phyloP scores from a whole-genome alignment of 176 grass and related monocot species.

The Avena insularis region DNA sequence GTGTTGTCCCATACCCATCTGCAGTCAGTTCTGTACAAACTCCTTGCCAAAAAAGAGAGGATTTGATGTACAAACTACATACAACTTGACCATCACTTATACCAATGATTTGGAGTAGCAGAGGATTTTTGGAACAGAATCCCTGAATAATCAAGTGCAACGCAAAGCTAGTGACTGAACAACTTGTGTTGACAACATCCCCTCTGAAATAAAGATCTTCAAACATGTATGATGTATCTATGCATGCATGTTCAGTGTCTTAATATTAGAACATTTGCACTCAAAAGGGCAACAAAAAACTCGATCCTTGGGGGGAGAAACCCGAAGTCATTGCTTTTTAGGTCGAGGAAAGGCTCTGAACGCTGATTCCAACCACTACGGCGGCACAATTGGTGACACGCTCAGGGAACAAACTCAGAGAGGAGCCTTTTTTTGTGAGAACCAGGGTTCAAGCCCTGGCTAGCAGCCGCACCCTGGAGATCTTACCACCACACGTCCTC shows the following conservation, averaged over 20 bases:
- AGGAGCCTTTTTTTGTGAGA: neutral
- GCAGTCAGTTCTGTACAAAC: conserved; percentile 11
- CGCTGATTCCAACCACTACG: neutral
- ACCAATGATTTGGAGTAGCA: neutral
- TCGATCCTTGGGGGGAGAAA: neutral
- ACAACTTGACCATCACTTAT: conserved; percentile 9
- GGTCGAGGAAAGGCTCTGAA: neutral
- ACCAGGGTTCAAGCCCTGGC: neutral
- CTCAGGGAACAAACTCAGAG: neutral
- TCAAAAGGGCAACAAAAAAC: neutral
- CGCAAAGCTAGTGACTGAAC: conserved; percentile 5
- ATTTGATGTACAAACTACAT: conserved; percentile 14
- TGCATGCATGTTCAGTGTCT: neutral
- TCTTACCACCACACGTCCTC: neutral
- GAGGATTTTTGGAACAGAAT: conserved; percentile 20
- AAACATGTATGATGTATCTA: neutral
- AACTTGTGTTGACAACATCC: neutral
- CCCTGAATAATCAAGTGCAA: neutral
- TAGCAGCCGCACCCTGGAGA: neutral
- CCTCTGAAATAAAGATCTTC: conserved; percentile 29
- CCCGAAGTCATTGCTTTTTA: neutral
- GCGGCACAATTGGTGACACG: neutral
- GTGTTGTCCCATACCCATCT: conserved; percentile 25
- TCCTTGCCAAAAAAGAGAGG: no score
- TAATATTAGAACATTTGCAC: conserved; percentile 11